Evolutionary conservation across 257 asterid species (phyloP).

Genomic region (Capsicum pubescens): DNA sequence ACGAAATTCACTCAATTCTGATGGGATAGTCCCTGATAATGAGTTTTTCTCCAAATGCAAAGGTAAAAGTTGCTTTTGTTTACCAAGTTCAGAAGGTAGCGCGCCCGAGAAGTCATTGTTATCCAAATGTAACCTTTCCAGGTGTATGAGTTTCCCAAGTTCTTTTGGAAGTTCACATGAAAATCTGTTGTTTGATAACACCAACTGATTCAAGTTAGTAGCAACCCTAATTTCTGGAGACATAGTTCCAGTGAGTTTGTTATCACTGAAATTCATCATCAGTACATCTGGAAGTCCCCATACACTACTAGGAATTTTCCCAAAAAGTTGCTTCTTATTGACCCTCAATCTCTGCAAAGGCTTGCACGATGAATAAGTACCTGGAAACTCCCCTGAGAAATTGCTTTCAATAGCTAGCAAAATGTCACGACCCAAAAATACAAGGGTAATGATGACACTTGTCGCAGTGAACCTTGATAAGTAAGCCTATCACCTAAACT

Average conservation of each 20-base stretch:
- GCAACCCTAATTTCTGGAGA: constrained; percentile 33
- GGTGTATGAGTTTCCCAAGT: constrained; percentile 21
- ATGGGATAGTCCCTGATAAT: constrained; percentile 30
- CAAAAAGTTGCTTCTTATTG: constrained; percentile 36
- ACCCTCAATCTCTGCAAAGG: constrained; percentile 35
- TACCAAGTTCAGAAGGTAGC: constrained; percentile 29
- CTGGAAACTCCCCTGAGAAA: constrained; percentile 35
- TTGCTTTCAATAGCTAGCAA: constrained; percentile 31
- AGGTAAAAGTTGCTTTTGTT: constrained; percentile 21
- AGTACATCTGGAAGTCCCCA: constrained; percentile 36
- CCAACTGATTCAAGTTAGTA: constrained; percentile 28
- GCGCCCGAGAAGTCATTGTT: constrained; percentile 37
- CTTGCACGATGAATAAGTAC: constrained; percentile 32
- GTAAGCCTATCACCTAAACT: too few species aligned
- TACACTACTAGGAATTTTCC: constrained; percentile 27
- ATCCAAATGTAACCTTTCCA: constrained; percentile 28
- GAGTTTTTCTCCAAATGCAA: constrained; percentile 30
- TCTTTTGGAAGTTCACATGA: constrained; percentile 35
- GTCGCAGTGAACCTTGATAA: too few species aligned
- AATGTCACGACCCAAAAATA: too few species aligned
- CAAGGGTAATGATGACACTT: too few species aligned
- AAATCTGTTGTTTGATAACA: constrained; percentile 28
- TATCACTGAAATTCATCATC: constrained; percentile 28
- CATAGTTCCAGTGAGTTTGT: constrained; percentile 30
- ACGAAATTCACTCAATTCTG: constrained; percentile 35